Evolutionary conservation across 495 filamentous ascomycete genomes (phyloP), one percentile per base, ranked within the genome.

Genomic region (Hypoxylon perforatum): DNA sequence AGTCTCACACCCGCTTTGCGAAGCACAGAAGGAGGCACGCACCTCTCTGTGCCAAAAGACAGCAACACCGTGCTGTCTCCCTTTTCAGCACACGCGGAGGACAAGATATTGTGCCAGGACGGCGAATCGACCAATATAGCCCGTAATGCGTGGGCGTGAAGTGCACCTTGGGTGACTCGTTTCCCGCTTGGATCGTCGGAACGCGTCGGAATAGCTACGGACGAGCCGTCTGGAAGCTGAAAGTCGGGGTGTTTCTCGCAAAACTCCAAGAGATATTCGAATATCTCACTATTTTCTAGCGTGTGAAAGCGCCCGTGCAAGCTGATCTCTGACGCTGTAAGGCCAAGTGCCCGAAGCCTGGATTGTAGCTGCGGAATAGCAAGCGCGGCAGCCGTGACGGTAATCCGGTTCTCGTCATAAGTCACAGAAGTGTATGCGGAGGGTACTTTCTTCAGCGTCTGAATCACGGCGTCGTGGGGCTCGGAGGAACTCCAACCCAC

Each of bases 41-140:
- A 82, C 36, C 73, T 67, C 15, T 85, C 79, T 0, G 73, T 69
- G 7, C 81, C 81, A 49, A 83, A 83, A 23, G 70, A 78, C 33
- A 80, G 42, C 8, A 83, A 51, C 0, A 72, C 21, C 1, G 69
- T 63, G 1, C 68, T 17, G 0, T 70, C 49, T 33, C 18, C 0
- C 9, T 47, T 17, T 61, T 56, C 14, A 36, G 35, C 10, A 61
- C 55, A 50, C 12, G 17, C 70, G 41, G 28, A 33, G 28, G 19
- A 42, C 28, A 25, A 53, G 12, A 72, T 78, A 3, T 69, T 47
- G 46, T 67, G 66, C 83, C 83, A 85, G 4, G 77, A 41, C 2
- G 71, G 72, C 38, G 67, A 74, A 63, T 83, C 53, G 7, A 76
- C 55, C 0, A 86, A 66, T 15, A 86, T 78, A 1, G 77, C 63